A percentile compares a stretch with the other conserved stretches of the same genome.
Evolutionary conservation across 495 filamentous ascomycete species (phyloP).

Genomic region (Hypoxylon fuscum): DNA sequence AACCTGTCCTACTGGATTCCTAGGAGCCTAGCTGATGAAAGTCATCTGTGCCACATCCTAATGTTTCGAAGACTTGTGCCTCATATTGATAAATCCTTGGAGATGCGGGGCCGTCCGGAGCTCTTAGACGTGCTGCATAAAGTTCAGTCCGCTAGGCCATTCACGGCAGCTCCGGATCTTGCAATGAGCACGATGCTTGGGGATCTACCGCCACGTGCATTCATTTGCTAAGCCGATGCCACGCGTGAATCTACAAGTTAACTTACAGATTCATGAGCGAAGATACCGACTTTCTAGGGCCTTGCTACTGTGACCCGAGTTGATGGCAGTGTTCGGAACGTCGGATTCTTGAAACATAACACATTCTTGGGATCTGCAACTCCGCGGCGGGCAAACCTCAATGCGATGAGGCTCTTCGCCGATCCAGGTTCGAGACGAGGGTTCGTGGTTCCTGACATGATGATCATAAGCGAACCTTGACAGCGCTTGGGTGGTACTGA

Average conservation of each 20-base stretch:
- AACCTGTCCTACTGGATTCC: conserved; percentile 1
- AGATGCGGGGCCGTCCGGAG: conserved; percentile 3
- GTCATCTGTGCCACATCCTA: conserved; percentile 6
- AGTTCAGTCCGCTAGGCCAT: not conserved
- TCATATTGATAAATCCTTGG: conserved; percentile 9
- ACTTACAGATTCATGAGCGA: too few relatives aligned
- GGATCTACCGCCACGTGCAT: not conserved
- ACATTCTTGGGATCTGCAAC: conserved; percentile 5
- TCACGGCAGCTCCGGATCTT: not conserved
- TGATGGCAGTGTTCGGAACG: conserved; percentile 4
- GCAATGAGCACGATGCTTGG: not conserved
- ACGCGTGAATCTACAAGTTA: not conserved
- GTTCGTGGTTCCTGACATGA: conserved; percentile 24
- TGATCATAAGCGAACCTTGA: not conserved
- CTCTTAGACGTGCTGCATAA: not conserved
- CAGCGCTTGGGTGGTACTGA: conserved; percentile 5
- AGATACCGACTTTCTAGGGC: not conserved
- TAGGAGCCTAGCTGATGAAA: conserved; percentile 6
- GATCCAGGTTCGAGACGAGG: conserved; percentile 17
- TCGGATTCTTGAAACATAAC: conserved; percentile 8
- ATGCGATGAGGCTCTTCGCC: conserved; percentile 25
- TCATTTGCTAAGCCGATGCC: not conserved
- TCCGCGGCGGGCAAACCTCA: not conserved
- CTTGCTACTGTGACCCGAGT: too few relatives aligned
- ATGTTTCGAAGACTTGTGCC: not conserved